Base-by-base conservation (phyloP, 805 yeast genomes). In the Naumovozyma castellii region DNA sequence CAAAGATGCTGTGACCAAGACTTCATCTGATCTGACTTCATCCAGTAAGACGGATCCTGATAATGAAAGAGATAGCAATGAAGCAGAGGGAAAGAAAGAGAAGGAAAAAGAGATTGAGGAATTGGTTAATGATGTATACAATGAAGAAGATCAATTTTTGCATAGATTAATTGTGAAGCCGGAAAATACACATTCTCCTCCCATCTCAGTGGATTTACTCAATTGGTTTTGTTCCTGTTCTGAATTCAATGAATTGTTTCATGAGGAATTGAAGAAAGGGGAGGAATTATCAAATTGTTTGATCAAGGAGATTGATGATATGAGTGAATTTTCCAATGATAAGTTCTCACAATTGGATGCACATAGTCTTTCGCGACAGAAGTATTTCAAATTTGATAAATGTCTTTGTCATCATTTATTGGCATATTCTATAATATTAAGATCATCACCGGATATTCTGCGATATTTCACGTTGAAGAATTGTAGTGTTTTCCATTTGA, bases 171-270 rank as follows among this genome's bases (percentile, higher is more conserved):
- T 57, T 19, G 56, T 57, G 3, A 54, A 51, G 40, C 40, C 49
- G 2, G 45, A 43, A 17, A 29, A 39, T n/a, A 46, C 46, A 14
- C 29, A 37, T 16, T 15, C 20, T n/a, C 40, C 51, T 10, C 57
- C 60, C 9, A 49, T 55, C 2, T 54, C 48, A 34, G 61, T 57
- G 3, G 64, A 61, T 41, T 35, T 61, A 8, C 41, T 43, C 5
- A 45, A 50, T 28, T 59, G 65, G 62, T 49, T 48, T 17, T 62
- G 66, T 40, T 56, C 65, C 2, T 62, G 66, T 36, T 46, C 46
- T 9, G 65, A 61, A 34, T 61, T 41, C 42, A 43, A 49, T 14
- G 44, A 49, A 16, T 45, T 42, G 16, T 54, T 54, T 20, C 44
- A 42, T 18, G 41, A 43, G 4, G 46, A 45, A 37, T 33, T 45